Evolutionary conservation across 163 green algal genomes (phyloP).

Genomic region (Chlorella variabilis): DNA sequence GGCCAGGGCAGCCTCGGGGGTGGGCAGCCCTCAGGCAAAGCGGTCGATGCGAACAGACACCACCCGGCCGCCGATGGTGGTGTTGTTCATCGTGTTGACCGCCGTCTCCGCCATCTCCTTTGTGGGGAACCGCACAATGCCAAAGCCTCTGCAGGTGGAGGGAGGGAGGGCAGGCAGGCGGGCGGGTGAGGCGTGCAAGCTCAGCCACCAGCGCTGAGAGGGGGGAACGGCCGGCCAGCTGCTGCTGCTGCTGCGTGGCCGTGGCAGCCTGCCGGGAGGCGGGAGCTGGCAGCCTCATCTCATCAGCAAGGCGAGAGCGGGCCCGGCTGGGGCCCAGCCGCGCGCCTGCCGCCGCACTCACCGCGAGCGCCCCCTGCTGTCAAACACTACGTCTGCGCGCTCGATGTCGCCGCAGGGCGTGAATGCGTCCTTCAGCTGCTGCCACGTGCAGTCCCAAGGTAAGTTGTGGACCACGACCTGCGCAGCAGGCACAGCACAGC

Average conservation of each 20-base stretch:
- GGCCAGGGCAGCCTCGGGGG: neutral
- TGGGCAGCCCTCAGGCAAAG: slow-evolving; percentile 68
- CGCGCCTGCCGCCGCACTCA: too few species aligned
- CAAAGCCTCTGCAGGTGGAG: slow-evolving; percentile 77
- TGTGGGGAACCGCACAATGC: slow-evolving; percentile 81
- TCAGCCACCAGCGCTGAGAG: too few species aligned
- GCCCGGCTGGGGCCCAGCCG: too few species aligned
- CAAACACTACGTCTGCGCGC: slow-evolving; percentile 87
- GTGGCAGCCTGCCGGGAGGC: too few species aligned
- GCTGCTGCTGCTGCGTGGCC: too few species aligned
- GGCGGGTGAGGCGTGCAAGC: too few species aligned
- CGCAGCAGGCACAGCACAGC: slow-evolving; percentile 6
- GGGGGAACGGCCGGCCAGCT: too few species aligned
- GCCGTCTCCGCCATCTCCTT: slow-evolving; percentile 73
- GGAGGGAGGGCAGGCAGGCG: neutral
- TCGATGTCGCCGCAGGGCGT: slow-evolving; percentile 67
- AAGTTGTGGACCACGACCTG: slow-evolving; percentile 95
- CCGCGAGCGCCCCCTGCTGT: slow-evolving; percentile 79
- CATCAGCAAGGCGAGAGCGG: too few species aligned
- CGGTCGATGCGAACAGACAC: slow-evolving; percentile 88
- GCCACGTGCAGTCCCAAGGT: slow-evolving; percentile 88
- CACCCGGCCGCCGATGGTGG: slow-evolving; percentile 78
- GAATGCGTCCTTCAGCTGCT: slow-evolving; percentile 91
- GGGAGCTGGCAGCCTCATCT: too few species aligned
- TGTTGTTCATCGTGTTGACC: slow-evolving; percentile 84